A percentile compares a stretch with the other conserved stretches of the same genome.
Evolutionary conservation across 2,329 filamentous ascomycete species (phyloP).

Genomic region (Aspergillus aculeatinus): DNA sequence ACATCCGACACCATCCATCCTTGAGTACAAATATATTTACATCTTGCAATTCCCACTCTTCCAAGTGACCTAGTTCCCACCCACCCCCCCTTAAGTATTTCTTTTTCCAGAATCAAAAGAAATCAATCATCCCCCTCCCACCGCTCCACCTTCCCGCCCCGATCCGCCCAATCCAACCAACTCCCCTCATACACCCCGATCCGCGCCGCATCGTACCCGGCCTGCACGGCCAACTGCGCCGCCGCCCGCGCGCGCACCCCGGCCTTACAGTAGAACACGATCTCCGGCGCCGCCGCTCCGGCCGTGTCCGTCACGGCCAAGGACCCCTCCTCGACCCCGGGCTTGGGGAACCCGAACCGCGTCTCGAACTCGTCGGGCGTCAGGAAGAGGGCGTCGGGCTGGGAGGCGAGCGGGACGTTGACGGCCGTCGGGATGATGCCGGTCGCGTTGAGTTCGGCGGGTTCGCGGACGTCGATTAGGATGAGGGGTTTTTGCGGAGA

Average conservation of each 20-base stretch:
- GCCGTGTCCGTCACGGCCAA: no score
- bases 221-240: constrained; percentile 71
- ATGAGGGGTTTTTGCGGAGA: constrained; percentile 32
- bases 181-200: constrained; percentile 52
- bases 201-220: constrained; percentile 69
- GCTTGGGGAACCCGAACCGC: constrained; percentile 74
- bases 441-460: constrained; percentile 44
- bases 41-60: no score
- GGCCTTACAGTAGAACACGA: constrained; percentile 92
- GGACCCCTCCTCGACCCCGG: constrained; percentile 49
- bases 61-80: neutral
- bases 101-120: neutral
- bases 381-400: constrained; percentile 78
- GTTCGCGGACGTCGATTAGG: constrained; percentile 50
- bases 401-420: constrained; percentile 76
- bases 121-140: constrained; percentile 35
- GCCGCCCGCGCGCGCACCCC: constrained; percentile 80
- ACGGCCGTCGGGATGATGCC: constrained; percentile 72
- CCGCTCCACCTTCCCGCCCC: constrained; percentile 63
- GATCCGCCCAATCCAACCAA: constrained; percentile 74
- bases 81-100: neutral
- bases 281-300: constrained; percentile 12
- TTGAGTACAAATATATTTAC: no score
- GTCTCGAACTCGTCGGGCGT: constrained; percentile 76
- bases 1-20: no score